Evolutionary conservation across 1,139 yeast genomes (phyloP), one percentile per base, ranked within the genome.

Genomic region (Candida freyschussii): DNA sequence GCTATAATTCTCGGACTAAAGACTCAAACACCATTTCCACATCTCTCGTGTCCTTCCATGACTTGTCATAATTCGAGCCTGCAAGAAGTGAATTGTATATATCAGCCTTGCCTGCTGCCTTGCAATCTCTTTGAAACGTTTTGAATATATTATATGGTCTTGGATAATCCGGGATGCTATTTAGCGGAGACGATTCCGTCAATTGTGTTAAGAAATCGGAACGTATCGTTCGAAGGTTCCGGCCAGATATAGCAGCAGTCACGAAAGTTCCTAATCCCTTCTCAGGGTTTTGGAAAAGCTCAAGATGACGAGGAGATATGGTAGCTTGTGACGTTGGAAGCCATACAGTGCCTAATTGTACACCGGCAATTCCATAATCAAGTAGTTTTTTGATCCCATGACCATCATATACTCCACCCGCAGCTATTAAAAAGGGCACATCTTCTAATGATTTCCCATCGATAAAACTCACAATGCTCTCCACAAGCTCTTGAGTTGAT

Each of bases 321-420:
- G 41, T 42, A 5, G 43, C 34, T 7, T 30, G 31, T 2, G 34
- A 21, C 0, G 67, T 53, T 2, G 63, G 56, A 11, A 71, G 53
- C 45, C 69, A 69, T 1, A 59, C 59, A 0, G 74, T 65, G 0
- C 77, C 77, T 29, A 69, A 19, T 38, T 67, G 75, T 15, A 67
- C 72, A 1, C 65, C 74, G 7, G 65, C 59, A 2, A 72, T 71
- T 0, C 75, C 75, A 6, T 39, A 32, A 1, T 47, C 33, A 4
- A 69, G 37, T 33, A 56, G 58, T 4, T 36, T 37, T 4, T 52
- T 43, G 12, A 64, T 55, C 6, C 53, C 51, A 2, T 32, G 18
- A 1, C 58, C 48, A 36, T 58, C 57, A 38, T 56, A 51, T 7
- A 72, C 62, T 0, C 77, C 77, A 13, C 77, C 77, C 8, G 75